phyloP scores from a whole-genome alignment of 495 filamentous ascomycete genomes.

The Penicillium odoratum region DNA sequence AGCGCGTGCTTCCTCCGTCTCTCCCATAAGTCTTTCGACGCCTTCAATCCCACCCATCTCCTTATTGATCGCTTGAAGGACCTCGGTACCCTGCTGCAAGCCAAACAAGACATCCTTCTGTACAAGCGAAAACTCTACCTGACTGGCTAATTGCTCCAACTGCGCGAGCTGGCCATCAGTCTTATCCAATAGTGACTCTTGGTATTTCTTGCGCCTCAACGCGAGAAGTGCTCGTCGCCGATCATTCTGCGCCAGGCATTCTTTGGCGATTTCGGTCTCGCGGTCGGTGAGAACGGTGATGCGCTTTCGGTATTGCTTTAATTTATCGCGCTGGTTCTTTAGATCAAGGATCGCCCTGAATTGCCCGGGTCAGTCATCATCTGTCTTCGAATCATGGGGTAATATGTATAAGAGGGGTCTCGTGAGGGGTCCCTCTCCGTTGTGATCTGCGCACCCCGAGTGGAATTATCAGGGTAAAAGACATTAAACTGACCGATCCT shows the following conservation, averaged over 20 bases:
- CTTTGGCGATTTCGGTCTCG: constrained; percentile 79
- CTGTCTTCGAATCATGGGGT: not conserved
- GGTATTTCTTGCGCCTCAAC: constrained; percentile 93
- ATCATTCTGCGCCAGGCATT: constrained; percentile 74
- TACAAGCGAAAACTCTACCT: constrained; percentile 90
- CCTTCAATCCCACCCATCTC: constrained; percentile 96
- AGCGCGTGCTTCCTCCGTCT: constrained; percentile 81
- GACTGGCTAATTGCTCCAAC: constrained; percentile 77
- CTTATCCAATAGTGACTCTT: constrained; percentile 83
- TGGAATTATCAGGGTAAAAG: not conserved
- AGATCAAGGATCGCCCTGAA: constrained; percentile 89
- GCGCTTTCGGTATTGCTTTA: constrained; percentile 89
- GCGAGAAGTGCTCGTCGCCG: constrained; percentile 82
- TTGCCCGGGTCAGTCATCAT: not conserved
- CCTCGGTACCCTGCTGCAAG: constrained; percentile 85
- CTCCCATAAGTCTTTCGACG: constrained; percentile 91
- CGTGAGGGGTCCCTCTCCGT: constrained; percentile 15
- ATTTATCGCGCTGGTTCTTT: constrained; percentile 94
- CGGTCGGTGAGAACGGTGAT: constrained; percentile 79
- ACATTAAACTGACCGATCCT: constrained; percentile 58
- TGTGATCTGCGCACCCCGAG: not conserved
- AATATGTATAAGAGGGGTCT: constrained; percentile 22
- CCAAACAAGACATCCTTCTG: constrained; percentile 95
- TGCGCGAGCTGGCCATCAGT: constrained; percentile 89
- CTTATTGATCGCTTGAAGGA: constrained; percentile 83